A percentile compares a stretch with the other conserved stretches of the same genome.
These are phyloP conservation scores for Asterophora parasitica DNA, from an alignment of 768 basidiomycete species.

Conservation along the genomic window DNA sequence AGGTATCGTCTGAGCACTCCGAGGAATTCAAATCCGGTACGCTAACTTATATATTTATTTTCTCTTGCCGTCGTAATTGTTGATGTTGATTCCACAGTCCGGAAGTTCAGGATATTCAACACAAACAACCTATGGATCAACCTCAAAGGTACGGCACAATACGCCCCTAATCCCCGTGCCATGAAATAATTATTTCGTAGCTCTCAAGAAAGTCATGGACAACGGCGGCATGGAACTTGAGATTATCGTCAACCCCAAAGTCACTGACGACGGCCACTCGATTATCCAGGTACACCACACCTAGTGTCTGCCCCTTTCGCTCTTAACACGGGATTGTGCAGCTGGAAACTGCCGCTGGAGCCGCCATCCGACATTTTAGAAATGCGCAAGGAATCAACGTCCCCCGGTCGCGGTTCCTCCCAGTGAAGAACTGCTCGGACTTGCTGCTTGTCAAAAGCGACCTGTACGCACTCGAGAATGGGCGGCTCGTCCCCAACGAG, in stretches of 20 bases:
- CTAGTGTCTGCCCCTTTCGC: background rate
- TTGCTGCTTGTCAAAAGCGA: conserved; percentile 73
- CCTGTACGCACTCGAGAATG: conserved; percentile 72
- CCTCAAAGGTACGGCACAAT: background rate
- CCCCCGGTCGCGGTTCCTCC: conserved; percentile 76
- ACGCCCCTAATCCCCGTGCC: background rate
- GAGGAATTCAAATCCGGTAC: conserved; percentile 76
- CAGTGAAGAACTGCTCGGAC: conserved; percentile 69
- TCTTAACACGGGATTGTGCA: conserved; percentile 12
- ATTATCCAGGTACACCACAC: conserved; percentile 50
- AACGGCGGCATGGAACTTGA: conserved; percentile 65
- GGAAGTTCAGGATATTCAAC: conserved; percentile 82
- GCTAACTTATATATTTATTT: conserved; percentile 2
- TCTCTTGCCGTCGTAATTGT: conserved; percentile 1
- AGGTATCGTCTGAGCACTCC: conserved; percentile 75
- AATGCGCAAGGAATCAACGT: conserved; percentile 79
- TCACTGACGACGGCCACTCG: conserved; percentile 61
- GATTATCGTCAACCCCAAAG: conserved; percentile 75
- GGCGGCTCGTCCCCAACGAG: conserved; percentile 64
- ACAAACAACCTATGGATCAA: conserved; percentile 65
- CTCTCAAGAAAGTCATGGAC: conserved; percentile 74
- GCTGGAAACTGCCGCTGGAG: conserved; percentile 78
- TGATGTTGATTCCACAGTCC: conserved; percentile 25
- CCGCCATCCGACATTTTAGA: conserved; percentile 78
- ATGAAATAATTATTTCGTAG: conserved; percentile 20